Percentiles rank a stretch among this genome's conserved stretches.
Conservation (phyloP, 257 asterid species). For the Gardenia jasminoides region DNA sequence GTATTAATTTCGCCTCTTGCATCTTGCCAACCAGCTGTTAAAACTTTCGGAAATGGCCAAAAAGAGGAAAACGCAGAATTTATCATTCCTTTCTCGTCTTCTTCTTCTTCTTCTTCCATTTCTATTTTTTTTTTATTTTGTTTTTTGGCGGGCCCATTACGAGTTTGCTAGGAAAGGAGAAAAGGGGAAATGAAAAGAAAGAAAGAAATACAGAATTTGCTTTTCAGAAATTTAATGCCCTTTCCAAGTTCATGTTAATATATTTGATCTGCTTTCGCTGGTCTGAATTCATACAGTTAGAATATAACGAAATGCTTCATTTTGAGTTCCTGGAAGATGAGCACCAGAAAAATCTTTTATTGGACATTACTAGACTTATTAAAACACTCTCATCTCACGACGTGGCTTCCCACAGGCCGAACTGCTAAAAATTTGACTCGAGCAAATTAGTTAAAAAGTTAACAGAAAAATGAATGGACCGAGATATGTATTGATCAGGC, state of each 20-base stretch:
- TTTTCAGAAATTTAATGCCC: too few relatives aligned
- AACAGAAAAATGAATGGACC: constrained; percentile 59
- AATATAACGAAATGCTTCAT: not conserved
- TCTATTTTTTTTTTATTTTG: too few relatives aligned
- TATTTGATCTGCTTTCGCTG: not conserved
- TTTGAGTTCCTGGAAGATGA: not conserved
- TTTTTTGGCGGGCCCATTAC: too few relatives aligned
- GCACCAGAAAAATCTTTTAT: not conserved
- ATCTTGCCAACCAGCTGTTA: not conserved
- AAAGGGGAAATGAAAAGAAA: too few relatives aligned
- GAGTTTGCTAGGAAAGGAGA: not conserved
- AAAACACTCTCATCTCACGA: not conserved
- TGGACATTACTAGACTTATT: too few relatives aligned
- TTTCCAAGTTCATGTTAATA: not conserved
- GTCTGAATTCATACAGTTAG: not conserved
- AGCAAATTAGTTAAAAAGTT: not conserved
- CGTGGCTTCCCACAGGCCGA: not conserved
- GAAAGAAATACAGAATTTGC: too few relatives aligned
- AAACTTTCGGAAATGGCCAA: not conserved
- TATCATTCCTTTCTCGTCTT: too few relatives aligned
- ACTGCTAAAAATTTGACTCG: not conserved
- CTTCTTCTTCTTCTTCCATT: too few relatives aligned
- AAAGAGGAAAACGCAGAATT: not conserved
- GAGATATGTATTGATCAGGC: constrained; percentile 39
- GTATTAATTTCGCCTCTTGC: not conserved